Percentiles rank a stretch among this genome's conserved stretches.
These are phyloP conservation scores for Xylaria grammica DNA, from an alignment of 495 filamentous ascomycete species.

Conservation along the genomic window DNA sequence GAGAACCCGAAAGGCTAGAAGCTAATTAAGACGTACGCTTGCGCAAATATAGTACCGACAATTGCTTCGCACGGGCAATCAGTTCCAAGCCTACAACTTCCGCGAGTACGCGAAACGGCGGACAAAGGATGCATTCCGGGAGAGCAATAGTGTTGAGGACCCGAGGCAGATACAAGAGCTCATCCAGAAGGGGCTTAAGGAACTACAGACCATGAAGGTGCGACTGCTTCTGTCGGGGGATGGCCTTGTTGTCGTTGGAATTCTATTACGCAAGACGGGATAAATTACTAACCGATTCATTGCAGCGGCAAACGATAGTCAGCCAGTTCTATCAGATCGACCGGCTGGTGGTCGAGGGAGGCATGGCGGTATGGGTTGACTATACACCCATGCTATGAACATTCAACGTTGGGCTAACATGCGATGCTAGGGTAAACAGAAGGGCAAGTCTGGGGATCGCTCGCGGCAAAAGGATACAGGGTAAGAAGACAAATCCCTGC, in stretches of 20 bases:
- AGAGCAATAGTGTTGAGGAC: conserved; percentile 73
- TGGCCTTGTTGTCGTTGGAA: neutral
- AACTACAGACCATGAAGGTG: conserved; percentile 92
- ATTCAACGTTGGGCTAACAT: neutral
- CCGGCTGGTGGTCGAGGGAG: conserved; percentile 90
- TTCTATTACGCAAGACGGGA: neutral
- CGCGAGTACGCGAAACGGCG: conserved; percentile 92
- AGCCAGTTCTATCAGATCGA: conserved; percentile 96
- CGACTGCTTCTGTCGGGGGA: conserved; percentile 30
- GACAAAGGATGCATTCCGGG: conserved; percentile 86
- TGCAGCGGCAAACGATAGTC: conserved; percentile 89
- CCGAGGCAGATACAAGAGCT: conserved; percentile 79
- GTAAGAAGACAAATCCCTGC: conserved; percentile 52
- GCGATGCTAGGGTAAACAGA: conserved; percentile 71
- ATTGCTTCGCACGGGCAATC: conserved; percentile 80
- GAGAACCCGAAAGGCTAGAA: neutral
- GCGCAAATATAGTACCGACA: conserved; percentile 75
- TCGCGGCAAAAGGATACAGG: conserved; percentile 82
- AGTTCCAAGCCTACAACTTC: conserved; percentile 96
- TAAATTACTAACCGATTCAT: conserved; percentile 9
- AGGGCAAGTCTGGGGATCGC: conserved; percentile 67
- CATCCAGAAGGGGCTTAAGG: conserved; percentile 85
- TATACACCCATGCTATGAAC: neutral
- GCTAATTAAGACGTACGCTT: neutral
- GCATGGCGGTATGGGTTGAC: conserved; percentile 55